phyloP scores from a whole-genome alignment of 2,329 filamentous ascomycete genomes.

The Chaetothyriales sp. region DNA sequence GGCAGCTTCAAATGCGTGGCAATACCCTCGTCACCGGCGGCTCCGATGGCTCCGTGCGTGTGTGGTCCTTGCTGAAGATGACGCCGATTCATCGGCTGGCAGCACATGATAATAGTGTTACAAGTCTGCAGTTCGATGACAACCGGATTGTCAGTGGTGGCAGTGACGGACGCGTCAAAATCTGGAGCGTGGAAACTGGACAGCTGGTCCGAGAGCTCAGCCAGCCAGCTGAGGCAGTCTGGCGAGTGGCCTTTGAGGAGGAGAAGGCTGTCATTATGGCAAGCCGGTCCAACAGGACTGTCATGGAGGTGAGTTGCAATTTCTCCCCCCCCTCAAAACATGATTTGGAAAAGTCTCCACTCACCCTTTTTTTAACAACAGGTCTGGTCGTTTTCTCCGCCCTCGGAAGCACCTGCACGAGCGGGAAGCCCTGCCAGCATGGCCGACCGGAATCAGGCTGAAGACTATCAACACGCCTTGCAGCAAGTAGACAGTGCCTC shows the following conservation, averaged over 20 bases:
- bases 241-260: conserved; percentile 95
- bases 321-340: conserved; percentile 5
- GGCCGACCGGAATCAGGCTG: conserved; percentile 20
- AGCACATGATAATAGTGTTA: conserved; percentile 96
- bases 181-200: conserved; percentile 92
- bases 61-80: conserved; percentile 88
- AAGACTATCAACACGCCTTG: conserved; percentile 6
- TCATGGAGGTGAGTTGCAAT: conserved; percentile 73
- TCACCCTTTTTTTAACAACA: conserved; percentile 24
- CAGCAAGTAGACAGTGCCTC: background rate
- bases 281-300: conserved; percentile 66
- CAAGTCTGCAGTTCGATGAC: conserved; percentile 92
- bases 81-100: conserved; percentile 86
- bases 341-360: background rate
- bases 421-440: conserved; percentile 31
- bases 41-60: conserved; percentile 86
- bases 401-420: conserved; percentile 43
- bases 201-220: conserved; percentile 83
- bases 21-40: conserved; percentile 92
- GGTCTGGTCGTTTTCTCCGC: conserved; percentile 93
- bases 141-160: conserved; percentile 90
- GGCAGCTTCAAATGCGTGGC: conserved; percentile 88
- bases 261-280: conserved; percentile 97
- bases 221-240: conserved; percentile 83
- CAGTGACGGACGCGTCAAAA: conserved; percentile 93